Base-by-base conservation (phyloP, 306 rosid genomes). In the Trifolium pratense region DNA sequence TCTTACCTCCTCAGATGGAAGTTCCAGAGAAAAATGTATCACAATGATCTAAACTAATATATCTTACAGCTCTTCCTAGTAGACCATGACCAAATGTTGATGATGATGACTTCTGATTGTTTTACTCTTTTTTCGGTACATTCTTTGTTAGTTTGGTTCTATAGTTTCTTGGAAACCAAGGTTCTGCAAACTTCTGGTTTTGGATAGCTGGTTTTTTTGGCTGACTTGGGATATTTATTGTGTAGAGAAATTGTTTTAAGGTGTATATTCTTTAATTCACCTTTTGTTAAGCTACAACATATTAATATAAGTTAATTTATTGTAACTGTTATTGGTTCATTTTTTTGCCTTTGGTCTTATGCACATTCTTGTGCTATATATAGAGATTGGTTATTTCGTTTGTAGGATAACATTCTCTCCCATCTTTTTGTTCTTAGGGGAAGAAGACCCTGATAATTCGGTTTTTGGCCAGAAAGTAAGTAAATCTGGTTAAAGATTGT, bases 1-100 rank as follows among this genome's bases (percentile, higher is more conserved):
- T 90, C 76, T 88, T 95, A 66, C 97, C 97, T 70, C 81, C 96
- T 71, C 95, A 87, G 57, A 81, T 82, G 37, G 99, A 91, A 88
- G 93, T 75, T 76, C 97, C 96, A 2, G 99, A 94, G 86, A 88
- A 88, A 86, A 84, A 81, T 75, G 87, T 79, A 72, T 76, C 83
- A 66, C 67, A 81, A 46, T 82, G 88, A 89, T 74, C 70, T 61
- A 60, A 75, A 77, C 79, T 81, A 74, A 77, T 75, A 59, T 59
- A 77, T 66, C 67, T 78, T 39, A n/a, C 62, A 2, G 77, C 75
- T 80, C 83, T 62, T 68, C 55, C 26, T 79, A 61, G 70, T 70
- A 81, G 69, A 78, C 80, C 68, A 73, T 49, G 75, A 74, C 75
- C 78, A 74, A 70, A 53, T 78, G 73, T 69, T 26, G 75, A 76